Conservation (phyloP, 768 basidiomycete species). For the Leccinum aurantiacum region DNA sequence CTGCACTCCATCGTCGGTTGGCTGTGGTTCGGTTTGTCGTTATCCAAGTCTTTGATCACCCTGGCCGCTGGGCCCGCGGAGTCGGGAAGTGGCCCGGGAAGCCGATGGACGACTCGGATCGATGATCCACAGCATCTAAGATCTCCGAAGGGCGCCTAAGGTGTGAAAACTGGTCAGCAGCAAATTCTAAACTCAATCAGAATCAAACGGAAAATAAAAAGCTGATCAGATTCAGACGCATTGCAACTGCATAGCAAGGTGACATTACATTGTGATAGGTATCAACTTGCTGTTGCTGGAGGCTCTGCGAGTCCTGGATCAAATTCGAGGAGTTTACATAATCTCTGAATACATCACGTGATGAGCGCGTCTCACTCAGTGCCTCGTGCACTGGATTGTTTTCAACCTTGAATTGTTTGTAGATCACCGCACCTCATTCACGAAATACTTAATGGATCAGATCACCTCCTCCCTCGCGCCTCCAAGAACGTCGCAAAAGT, state of each 20-base stretch:
- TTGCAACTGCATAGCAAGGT: no score
- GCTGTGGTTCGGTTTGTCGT: not conserved
- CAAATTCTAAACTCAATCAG: not conserved
- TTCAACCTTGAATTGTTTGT: slow-evolving; percentile 2
- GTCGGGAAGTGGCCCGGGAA: no score
- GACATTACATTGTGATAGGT: no score
- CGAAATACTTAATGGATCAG: slow-evolving; percentile 60
- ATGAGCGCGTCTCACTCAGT: slow-evolving; percentile 28
- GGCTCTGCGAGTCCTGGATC: no score
- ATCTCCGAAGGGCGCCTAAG: not conserved
- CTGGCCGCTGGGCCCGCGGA: not conserved
- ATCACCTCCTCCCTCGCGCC: slow-evolving; percentile 62
- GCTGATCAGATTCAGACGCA: no score
- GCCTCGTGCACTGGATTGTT: slow-evolving; percentile 7
- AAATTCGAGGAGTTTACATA: not conserved
- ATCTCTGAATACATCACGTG: slow-evolving; percentile 24
- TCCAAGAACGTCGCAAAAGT: slow-evolving; percentile 57
- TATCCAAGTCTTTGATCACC: slow-evolving; percentile 3
- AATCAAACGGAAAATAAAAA: not conserved
- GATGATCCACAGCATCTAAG: not conserved
- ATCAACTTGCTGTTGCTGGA: no score
- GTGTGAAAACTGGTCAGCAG: not conserved
- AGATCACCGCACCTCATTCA: slow-evolving; percentile 18
- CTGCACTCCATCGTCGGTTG: not conserved
- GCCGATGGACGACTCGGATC: not conserved